Conservation (phyloP, 345 rosid species). For the Lepidium sativum region DNA sequence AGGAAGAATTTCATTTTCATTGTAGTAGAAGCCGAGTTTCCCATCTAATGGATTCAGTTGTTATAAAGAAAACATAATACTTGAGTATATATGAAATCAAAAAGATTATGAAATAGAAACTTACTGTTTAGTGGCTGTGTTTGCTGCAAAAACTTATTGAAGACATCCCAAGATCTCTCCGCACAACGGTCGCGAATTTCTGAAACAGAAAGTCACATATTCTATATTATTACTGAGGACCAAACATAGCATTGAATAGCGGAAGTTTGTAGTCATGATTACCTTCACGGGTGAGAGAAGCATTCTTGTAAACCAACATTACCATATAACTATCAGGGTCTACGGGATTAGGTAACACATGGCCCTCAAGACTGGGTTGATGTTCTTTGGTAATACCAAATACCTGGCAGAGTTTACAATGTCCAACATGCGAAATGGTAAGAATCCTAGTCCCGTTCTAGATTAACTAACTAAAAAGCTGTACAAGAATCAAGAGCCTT, state of each 20-base stretch:
- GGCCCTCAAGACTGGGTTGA: constrained; percentile 79
- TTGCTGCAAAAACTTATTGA: constrained; percentile 57
- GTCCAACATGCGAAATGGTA: neutral
- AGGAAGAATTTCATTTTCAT: constrained; percentile 94
- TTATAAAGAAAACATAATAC: constrained; percentile 20
- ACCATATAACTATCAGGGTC: constrained; percentile 91
- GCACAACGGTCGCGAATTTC: constrained; percentile 66
- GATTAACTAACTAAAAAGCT: neutral
- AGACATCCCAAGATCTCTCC: constrained; percentile 75
- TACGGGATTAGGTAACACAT: constrained; percentile 83
- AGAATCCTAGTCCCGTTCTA: neutral
- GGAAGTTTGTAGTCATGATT: neutral
- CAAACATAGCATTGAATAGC: neutral
- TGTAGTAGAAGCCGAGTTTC: constrained; percentile 91
- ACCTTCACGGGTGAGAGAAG: constrained; percentile 95
- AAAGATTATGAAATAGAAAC: neutral
- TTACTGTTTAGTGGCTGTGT: constrained; percentile 75
- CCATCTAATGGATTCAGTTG: constrained; percentile 47
- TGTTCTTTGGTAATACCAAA: constrained; percentile 75
- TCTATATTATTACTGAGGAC: neutral
- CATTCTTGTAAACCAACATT: constrained; percentile 83
- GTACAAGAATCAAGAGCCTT: constrained; percentile 24
- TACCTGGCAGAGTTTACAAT: constrained; percentile 43
- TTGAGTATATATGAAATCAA: neutral
- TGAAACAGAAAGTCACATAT: constrained; percentile 7